Conservation (phyloP, 2,329 filamentous ascomycete genomes). For the Epichloe bromicola region DNA sequence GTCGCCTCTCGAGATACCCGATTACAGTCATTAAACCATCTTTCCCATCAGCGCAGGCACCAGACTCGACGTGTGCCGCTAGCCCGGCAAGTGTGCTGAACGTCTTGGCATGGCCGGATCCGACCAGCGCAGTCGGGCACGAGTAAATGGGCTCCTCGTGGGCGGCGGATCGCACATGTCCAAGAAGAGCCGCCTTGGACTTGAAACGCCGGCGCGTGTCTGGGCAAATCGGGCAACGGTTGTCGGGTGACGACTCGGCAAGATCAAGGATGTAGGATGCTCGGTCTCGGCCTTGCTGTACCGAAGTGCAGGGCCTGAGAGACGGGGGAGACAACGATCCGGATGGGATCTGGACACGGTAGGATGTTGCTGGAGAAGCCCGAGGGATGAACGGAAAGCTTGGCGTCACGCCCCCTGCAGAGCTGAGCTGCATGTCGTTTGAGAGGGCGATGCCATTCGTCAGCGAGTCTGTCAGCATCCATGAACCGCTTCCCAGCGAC, state of each 20-base stretch:
- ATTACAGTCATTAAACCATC: background rate
- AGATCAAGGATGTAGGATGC: background rate
- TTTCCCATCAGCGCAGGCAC: conserved; percentile 5
- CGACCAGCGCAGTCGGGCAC: background rate
- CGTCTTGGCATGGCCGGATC: background rate
- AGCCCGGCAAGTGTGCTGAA: conserved; percentile 8
- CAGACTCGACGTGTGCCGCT: conserved; percentile 8
- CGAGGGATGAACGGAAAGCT: no score
- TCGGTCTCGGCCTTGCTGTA: no score
- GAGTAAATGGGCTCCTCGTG: background rate
- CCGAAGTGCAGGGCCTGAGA: background rate
- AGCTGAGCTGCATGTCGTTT: background rate
- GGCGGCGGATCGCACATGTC: background rate
- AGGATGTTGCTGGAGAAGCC: no score
- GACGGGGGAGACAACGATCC: background rate
- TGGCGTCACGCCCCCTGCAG: background rate
- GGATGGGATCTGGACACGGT: background rate
- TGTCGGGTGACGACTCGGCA: background rate
- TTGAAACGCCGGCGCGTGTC: background rate
- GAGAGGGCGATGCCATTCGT: background rate
- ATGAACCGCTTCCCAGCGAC: background rate
- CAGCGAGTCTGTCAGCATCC: background rate
- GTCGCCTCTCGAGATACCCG: conserved; percentile 1
- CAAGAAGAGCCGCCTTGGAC: background rate
- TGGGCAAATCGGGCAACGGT: conserved; percentile 1